Conservation (phyloP, 495 filamentous ascomycete genomes). For the Penicillium cinerascens region DNA sequence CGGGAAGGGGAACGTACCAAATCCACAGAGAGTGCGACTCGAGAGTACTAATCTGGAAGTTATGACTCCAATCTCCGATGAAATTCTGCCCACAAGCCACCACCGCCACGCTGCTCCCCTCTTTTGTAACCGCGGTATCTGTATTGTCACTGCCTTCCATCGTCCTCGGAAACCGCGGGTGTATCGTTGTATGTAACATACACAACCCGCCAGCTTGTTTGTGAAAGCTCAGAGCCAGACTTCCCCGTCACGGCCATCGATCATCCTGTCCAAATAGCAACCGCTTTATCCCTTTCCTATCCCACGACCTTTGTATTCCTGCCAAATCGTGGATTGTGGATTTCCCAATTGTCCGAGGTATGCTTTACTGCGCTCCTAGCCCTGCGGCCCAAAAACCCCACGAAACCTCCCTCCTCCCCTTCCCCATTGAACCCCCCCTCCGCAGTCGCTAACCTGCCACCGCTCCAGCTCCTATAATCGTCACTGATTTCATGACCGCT, state of each 20-base stretch:
- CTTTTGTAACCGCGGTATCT: conserved; percentile 17
- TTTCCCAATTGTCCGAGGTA: conserved; percentile 30
- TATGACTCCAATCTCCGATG: conserved; percentile 24
- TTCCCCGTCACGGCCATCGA: conserved; percentile 2
- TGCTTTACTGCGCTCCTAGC: conserved; percentile 22
- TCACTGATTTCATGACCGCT: conserved; percentile 15
- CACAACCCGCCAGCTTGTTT: conserved; percentile 14
- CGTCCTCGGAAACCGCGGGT: not conserved
- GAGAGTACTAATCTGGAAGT: conserved; percentile 6
- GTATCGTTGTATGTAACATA: conserved; percentile 25
- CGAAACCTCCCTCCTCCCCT: conserved; percentile 42
- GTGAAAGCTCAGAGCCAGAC: conserved; percentile 14
- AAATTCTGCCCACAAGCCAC: conserved; percentile 30
- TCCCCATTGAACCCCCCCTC: conserved; percentile 12
- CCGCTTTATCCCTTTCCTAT: not conserved
- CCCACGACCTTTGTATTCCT: conserved; percentile 1
- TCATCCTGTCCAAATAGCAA: not conserved
- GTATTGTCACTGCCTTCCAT: conserved; percentile 17
- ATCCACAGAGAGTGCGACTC: conserved; percentile 1
- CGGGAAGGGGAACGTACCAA: not conserved
- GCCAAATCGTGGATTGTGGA: not conserved
- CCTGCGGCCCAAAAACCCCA: conserved; percentile 44
- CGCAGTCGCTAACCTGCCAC: conserved; percentile 11
- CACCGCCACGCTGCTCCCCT: conserved; percentile 27
- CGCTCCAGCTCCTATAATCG: conserved; percentile 1